phyloP scores from a whole-genome alignment of 2,329 filamentous ascomycete species.

The Capronia epimyces region DNA sequence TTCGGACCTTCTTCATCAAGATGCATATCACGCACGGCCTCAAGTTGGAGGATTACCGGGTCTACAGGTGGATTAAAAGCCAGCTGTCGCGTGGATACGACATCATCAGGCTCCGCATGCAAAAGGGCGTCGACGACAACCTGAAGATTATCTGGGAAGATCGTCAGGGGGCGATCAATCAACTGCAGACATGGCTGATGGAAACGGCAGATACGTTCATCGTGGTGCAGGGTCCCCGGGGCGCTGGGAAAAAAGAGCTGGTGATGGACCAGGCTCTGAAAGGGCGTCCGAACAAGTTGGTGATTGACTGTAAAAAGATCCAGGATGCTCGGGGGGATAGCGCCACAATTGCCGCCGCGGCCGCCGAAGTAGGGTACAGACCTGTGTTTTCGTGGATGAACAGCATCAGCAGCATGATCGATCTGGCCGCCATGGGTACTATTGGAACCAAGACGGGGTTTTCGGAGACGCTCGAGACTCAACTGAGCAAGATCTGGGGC shows the following conservation, averaged over 20 bases:
- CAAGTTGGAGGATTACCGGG: slow-evolving; percentile 48
- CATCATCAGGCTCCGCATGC: slow-evolving; percentile 39
- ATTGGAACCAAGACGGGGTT: slow-evolving; percentile 93
- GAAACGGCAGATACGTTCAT: slow-evolving; percentile 90
- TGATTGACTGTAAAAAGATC: slow-evolving; percentile 90
- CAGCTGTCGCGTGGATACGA: slow-evolving; percentile 48
- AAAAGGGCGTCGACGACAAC: slow-evolving; percentile 59
- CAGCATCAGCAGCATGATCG: slow-evolving; percentile 83
- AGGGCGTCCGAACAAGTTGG: slow-evolving; percentile 64
- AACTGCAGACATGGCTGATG: slow-evolving; percentile 77
- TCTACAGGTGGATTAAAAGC: slow-evolving; percentile 76
- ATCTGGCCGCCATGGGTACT: slow-evolving; percentile 86
- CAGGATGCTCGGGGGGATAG: slow-evolving; percentile 85
- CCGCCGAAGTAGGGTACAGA: slow-evolving; percentile 77
- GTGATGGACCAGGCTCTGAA: slow-evolving; percentile 78
- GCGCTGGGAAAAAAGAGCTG: slow-evolving; percentile 84
- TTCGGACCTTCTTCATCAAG: slow-evolving; percentile 88
- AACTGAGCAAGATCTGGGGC: slow-evolving; percentile 82
- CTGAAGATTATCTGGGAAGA: slow-evolving; percentile 83
- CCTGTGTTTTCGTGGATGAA: slow-evolving; percentile 97
- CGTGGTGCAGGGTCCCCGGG: slow-evolving; percentile 84
- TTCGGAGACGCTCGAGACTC: slow-evolving; percentile 83
- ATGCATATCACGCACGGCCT: slow-evolving; percentile 75
- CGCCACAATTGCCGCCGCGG: slow-evolving; percentile 75
- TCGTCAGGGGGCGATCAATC: slow-evolving; percentile 71